Evolutionary conservation across 2,329 filamentous ascomycete species (phyloP).

Genomic region (Fusarium sp.): DNA sequence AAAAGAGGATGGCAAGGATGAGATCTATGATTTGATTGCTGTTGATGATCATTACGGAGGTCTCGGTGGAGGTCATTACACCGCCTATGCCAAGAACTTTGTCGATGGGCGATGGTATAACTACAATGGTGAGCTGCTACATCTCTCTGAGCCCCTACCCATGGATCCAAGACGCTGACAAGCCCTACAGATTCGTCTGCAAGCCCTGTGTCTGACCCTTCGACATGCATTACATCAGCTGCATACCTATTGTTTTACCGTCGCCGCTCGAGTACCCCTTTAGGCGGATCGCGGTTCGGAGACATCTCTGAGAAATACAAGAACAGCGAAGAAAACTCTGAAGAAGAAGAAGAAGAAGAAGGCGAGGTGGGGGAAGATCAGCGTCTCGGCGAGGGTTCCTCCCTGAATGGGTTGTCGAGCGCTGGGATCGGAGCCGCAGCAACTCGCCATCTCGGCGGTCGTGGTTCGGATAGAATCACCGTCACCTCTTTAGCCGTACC

Average conservation of each 20-base stretch:
- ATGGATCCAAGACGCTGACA: slow-evolving; percentile 51
- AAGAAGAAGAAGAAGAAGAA: slow-evolving; percentile 61
- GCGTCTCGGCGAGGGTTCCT: slow-evolving; percentile 85
- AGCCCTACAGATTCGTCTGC: slow-evolving; percentile 75
- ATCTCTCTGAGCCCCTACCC: neutral
- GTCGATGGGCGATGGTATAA: slow-evolving; percentile 91
- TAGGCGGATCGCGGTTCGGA: slow-evolving; percentile 81
- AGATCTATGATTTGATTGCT: slow-evolving; percentile 92
- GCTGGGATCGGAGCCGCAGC: slow-evolving; percentile 80
- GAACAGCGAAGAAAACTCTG: slow-evolving; percentile 57
- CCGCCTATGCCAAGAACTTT: slow-evolving; percentile 93
- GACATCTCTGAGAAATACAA: slow-evolving; percentile 73
- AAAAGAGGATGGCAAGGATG: slow-evolving; percentile 80
- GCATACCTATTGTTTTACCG: slow-evolving; percentile 98
- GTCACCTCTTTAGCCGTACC: slow-evolving; percentile 40
- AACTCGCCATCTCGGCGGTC: slow-evolving; percentile 72
- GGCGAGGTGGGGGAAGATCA: slow-evolving; percentile 77
- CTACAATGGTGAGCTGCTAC: slow-evolving; percentile 80
- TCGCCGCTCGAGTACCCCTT: slow-evolving; percentile 76
- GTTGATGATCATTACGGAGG: slow-evolving; percentile 97
- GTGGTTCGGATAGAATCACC: slow-evolving; percentile 57
- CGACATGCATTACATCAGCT: slow-evolving; percentile 73
- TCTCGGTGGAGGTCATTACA: slow-evolving; percentile 95
- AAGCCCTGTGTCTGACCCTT: slow-evolving; percentile 65
- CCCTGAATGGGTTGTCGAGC: slow-evolving; percentile 91